Percentiles rank a stretch among this genome's conserved stretches.
These are phyloP conservation scores for Lactarius evosmus DNA, from an alignment of 768 basidiomycete genomes.

Conservation along the genomic window DNA sequence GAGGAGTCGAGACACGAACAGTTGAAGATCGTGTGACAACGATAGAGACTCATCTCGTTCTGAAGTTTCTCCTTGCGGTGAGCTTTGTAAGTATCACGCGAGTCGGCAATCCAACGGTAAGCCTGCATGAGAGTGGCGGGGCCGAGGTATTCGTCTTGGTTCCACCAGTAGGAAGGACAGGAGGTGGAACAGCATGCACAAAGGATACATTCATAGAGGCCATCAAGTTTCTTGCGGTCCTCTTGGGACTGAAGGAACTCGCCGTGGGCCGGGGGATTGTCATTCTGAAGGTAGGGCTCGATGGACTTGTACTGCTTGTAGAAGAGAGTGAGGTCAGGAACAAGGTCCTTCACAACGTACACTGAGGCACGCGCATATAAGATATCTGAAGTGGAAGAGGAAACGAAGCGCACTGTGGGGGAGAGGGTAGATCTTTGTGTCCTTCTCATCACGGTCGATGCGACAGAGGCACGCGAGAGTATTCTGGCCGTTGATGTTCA, in stretches of 20 bases:
- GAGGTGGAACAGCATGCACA: conserved; percentile 98
- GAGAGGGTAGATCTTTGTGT: conserved; percentile 92
- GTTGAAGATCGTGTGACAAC: conserved; percentile 99
- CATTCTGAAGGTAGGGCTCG: conserved; percentile 93
- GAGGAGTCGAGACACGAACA: conserved; percentile 42
- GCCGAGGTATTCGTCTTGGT: conserved; percentile 97
- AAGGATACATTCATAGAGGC: conserved; percentile 95
- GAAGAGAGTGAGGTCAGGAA: conserved; percentile 86
- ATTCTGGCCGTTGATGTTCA: conserved; percentile 99
- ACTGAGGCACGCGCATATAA: conserved; percentile 45
- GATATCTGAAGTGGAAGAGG: neutral
- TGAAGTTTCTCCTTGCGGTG: conserved; percentile 89
- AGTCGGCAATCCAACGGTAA: conserved; percentile 98
- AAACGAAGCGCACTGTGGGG: conserved; percentile 77
- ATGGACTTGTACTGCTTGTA: conserved; percentile 99
- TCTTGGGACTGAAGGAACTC: conserved; percentile 90
- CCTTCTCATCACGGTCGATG: conserved; percentile 75
- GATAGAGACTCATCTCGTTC: conserved; percentile 94
- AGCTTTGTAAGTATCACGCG: conserved; percentile 76
- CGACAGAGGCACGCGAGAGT: conserved; percentile 96
- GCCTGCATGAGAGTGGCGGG: conserved; percentile 97
- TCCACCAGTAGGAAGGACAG: conserved; percentile 99
- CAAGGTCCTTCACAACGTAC: conserved; percentile 99
- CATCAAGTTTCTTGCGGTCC: conserved; percentile 90
- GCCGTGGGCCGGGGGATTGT: conserved; percentile 78